Percentiles rank a stretch among this genome's conserved stretches.
Conservation (phyloP, 805 yeast genomes). For the Teunomyces lycoperdinae region DNA sequence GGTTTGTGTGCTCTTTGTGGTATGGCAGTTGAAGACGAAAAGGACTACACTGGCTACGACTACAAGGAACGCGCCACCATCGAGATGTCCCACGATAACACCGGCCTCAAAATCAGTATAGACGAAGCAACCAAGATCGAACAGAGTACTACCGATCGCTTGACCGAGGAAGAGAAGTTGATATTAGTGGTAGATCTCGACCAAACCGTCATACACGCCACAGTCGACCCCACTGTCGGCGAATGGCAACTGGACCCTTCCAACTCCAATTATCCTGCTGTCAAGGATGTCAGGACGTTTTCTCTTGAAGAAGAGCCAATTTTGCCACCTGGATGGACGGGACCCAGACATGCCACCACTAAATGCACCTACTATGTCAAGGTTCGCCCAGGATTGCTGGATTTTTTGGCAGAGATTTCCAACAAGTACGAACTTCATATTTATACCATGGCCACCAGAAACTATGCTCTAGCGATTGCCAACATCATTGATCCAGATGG, state of each 20-base stretch:
- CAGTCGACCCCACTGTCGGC: conserved; percentile 95
- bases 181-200: conserved; percentile 94
- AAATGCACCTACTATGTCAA: conserved; percentile 91
- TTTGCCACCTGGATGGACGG: conserved; percentile 55
- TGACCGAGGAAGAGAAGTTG: conserved; percentile 62
- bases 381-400: conserved; percentile 79
- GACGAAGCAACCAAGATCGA: conserved; percentile 88
- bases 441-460: conserved; percentile 96
- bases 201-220: conserved; percentile 96
- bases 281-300: conserved; percentile 78
- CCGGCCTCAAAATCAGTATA: conserved; percentile 77
- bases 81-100: conserved; percentile 84
- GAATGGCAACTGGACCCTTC: conserved; percentile 89
- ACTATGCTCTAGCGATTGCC: conserved; percentile 88
- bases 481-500: conserved; percentile 89
- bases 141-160: conserved; percentile 55
- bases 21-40: conserved; percentile 60
- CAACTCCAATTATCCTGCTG: conserved; percentile 81
- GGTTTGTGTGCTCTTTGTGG: conserved; percentile 96
- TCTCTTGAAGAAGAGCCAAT: conserved; percentile 73
- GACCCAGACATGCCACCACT: conserved; percentile 56
- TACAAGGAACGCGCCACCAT: conserved; percentile 77
- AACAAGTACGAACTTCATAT: conserved; percentile 84
- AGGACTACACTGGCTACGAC: conserved; percentile 70
- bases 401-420: conserved; percentile 64